Conservation (phyloP, 2,329 filamentous ascomycete genomes). For the Sporothrix pallida region DNA sequence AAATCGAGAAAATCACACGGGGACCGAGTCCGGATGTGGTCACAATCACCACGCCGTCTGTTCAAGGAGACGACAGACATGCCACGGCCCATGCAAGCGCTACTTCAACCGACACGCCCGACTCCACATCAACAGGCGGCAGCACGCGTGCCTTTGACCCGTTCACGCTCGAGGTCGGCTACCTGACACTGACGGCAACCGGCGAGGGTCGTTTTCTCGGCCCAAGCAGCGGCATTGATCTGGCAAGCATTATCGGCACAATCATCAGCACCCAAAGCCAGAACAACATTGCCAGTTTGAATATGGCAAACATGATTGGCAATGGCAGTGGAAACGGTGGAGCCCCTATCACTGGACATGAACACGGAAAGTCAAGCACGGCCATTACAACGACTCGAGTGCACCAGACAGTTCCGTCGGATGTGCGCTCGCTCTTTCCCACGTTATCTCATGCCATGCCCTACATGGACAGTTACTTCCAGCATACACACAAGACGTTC, state of each 20-base stretch:
- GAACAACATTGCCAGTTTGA: conserved; percentile 16
- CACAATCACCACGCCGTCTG: not conserved
- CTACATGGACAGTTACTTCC: not conserved
- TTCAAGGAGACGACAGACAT: not conserved
- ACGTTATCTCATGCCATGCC: not conserved
- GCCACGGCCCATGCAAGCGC: not conserved
- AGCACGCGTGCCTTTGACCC: conserved; percentile 8
- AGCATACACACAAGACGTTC: conserved; percentile 11
- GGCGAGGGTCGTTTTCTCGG: conserved; percentile 36
- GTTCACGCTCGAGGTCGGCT: conserved; percentile 29
- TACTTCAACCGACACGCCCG: not conserved
- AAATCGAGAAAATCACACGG: not conserved
- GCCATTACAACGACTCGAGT: not conserved
- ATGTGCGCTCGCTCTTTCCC: not conserved
- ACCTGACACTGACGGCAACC: conserved; percentile 28
- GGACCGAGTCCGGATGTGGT: not conserved
- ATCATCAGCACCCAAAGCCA: conserved; percentile 23
- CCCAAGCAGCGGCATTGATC: conserved; percentile 35
- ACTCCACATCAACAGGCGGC: not conserved
- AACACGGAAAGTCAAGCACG: not conserved
- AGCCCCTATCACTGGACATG: not conserved
- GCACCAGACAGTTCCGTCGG: not conserved
- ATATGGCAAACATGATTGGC: not conserved
- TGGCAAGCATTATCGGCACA: conserved; percentile 31
- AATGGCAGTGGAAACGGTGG: too few species aligned